Evolutionary conservation across 495 filamentous ascomycete genomes (phyloP), one percentile per base, ranked within the genome.

Genomic region (Xylaria curta): DNA sequence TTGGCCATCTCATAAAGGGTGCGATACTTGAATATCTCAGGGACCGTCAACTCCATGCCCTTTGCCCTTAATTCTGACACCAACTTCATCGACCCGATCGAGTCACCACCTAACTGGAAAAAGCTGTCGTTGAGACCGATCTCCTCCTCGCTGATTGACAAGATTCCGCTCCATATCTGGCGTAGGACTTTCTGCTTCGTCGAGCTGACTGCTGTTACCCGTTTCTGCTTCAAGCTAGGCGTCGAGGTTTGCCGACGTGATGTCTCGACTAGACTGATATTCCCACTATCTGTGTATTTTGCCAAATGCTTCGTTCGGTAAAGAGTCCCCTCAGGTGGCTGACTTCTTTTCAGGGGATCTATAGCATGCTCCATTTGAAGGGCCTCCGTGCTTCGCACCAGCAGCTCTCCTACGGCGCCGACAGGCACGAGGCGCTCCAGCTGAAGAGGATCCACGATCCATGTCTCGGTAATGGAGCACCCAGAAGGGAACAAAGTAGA

Each of bases 31-130:
- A 91, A 90, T 1, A 87, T 78, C 46, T 82, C 78, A 0, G 86
- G 85, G 15, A 91, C 89, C 4, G 85, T 89, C 54, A 91, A 74
- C 36, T 84, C 78, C 47, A 90, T 65, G 5, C 87, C 86, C 33
- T 87, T 83, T 7, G 68, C 73, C 36, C 83, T 87, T 40, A 86
- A 86, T 72, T 86, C 85, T 13, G 89, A 87, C 10, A 90, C 90
- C 56, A 92, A 81, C 78, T 88, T 90, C 86, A 93, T 92, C 1
- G 90, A 90, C 13, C 87, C 85, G 60, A 93, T 91, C 1, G 90
- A 92, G 72, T 93, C 91, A 49, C 91, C 91, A 17, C 91, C 91
- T 10, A 91, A 81, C 28, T 81, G 83, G 72, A 93, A 82, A 77
- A 93, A 93, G 72, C 85, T 87, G 71, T 90, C 85, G 28, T 86